Percentiles rank a stretch among this genome's conserved stretches.
Conservation (phyloP, 2,329 filamentous ascomycete species). For the Fusarium sp. region DNA sequence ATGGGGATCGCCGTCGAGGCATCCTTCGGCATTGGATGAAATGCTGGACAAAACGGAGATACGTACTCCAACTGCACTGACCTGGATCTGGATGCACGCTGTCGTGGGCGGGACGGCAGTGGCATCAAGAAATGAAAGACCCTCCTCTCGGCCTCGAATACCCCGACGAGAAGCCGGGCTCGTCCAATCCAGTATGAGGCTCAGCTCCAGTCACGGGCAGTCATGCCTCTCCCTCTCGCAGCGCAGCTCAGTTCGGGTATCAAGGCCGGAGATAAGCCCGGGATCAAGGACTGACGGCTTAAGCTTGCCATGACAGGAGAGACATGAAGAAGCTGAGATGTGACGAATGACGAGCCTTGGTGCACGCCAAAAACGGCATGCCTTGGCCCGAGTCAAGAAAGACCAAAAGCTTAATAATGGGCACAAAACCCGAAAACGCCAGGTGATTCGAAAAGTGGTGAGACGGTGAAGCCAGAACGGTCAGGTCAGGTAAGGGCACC, state of each 20-base stretch:
- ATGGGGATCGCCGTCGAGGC: not conserved
- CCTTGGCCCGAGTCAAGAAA: not conserved
- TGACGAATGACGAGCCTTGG: not conserved
- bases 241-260: slow-evolving; percentile 17
- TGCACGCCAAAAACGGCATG: slow-evolving; percentile 7
- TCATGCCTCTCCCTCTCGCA: too few relatives aligned
- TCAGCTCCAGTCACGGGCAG: not conserved
- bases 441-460: slow-evolving; percentile 10
- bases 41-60: slow-evolving; percentile 3
- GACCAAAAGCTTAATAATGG: slow-evolving; percentile 2
- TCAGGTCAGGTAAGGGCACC: slow-evolving; percentile 6
- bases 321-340: not conserved
- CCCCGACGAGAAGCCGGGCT: slow-evolving; percentile 20
- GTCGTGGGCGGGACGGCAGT: not conserved
- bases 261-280: slow-evolving; percentile 21
- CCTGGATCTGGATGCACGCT: not conserved
- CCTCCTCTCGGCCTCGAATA: slow-evolving; percentile 32
- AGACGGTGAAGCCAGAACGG: slow-evolving; percentile 18
- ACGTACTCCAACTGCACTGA: not conserved
- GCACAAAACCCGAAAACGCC: not conserved
- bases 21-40: slow-evolving; percentile 1
- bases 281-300: slow-evolving; percentile 17
- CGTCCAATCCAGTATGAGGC: slow-evolving; percentile 14
- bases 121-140: not conserved
- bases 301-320: not conserved